Percentiles rank a stretch among this genome's conserved stretches.
Conservation (phyloP, 2,329 filamentous ascomycete genomes). For the Trichophyton mentagrophytes region DNA sequence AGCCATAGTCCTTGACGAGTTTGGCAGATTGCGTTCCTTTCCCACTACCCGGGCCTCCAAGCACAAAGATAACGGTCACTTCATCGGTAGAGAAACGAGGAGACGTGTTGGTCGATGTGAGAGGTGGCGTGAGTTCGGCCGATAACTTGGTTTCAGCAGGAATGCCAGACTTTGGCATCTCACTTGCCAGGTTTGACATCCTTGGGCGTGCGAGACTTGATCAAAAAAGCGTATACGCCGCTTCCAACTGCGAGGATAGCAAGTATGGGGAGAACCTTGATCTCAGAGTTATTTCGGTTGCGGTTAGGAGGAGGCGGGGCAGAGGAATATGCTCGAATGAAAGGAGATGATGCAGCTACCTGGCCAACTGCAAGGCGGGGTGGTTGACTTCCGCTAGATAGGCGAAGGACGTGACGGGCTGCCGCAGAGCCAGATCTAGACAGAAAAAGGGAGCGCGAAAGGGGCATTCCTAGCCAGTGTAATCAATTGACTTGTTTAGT, state of each 20-base stretch:
- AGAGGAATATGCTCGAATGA: background rate
- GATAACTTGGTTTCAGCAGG: conserved; percentile 12
- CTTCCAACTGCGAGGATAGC: conserved; percentile 37
- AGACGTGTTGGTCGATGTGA: conserved; percentile 41
- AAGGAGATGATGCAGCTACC: background rate
- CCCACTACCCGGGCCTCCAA: conserved; percentile 87
- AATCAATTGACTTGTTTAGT: background rate
- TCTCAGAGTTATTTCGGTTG: conserved; percentile 23
- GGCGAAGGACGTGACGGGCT: background rate
- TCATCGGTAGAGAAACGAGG: conserved; percentile 66
- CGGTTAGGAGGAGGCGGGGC: conserved; percentile 12
- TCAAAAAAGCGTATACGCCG: conserved; percentile 40
- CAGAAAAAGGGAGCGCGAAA: background rate
- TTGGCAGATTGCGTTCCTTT: conserved; percentile 93
- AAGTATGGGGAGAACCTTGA: conserved; percentile 32
- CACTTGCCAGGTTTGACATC: conserved; percentile 9
- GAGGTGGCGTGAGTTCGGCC: conserved; percentile 30
- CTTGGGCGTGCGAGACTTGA: conserved; percentile 33
- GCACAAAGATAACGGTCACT: conserved; percentile 90
- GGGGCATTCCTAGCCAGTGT: background rate
- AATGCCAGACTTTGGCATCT: conserved; percentile 12
- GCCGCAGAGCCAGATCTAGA: background rate
- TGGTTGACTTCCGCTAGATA: background rate
- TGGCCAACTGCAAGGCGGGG: background rate
- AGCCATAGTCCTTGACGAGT: conserved; percentile 75